Evolutionary conservation across 1,139 yeast species (phyloP).

Genomic region (Scheffersomyces cryptocercus): DNA sequence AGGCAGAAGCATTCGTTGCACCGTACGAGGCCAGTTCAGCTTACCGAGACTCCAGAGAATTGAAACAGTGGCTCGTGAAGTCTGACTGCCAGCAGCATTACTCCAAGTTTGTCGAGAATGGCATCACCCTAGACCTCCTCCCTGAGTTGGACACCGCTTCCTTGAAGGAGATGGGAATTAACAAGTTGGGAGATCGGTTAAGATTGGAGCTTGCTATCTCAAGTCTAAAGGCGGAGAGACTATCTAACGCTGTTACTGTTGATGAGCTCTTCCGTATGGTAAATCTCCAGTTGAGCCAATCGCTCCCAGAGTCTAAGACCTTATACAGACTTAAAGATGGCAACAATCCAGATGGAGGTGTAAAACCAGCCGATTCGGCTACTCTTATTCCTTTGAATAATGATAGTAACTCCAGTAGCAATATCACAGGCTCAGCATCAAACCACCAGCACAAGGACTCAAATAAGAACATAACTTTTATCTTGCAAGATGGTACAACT

Average conservation of each 20-base stretch:
- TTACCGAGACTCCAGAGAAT: constrained; percentile 15
- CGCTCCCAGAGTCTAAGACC: neutral
- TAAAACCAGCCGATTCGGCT: neutral
- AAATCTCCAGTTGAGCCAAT: constrained; percentile 17
- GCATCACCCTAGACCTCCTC: constrained; percentile 60
- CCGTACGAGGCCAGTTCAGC: too few species aligned
- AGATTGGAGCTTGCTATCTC: constrained; percentile 58
- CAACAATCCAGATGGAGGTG: neutral
- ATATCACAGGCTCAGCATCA: constrained; percentile 15
- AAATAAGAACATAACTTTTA: constrained; percentile 58
- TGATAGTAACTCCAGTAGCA: neutral
- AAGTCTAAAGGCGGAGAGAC: constrained; percentile 37
- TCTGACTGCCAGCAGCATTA: constrained; percentile 40
- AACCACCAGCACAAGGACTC: constrained; percentile 34
- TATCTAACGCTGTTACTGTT: constrained; percentile 34
- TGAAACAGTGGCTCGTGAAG: constrained; percentile 39
- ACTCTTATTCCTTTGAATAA: neutral
- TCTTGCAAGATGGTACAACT: constrained; percentile 74
- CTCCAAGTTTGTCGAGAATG: constrained; percentile 43
- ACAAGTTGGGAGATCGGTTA: constrained; percentile 79
- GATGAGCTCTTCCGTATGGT: constrained; percentile 30
- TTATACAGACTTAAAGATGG: constrained; percentile 3
- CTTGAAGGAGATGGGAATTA: constrained; percentile 73
- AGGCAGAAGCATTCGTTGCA: too few species aligned
- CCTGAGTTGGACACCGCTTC: constrained; percentile 68